These are phyloP conservation scores for Pyrus pyrifolia DNA, from an alignment of 306 rosid genomes.

Conservation along the genomic window DNA sequence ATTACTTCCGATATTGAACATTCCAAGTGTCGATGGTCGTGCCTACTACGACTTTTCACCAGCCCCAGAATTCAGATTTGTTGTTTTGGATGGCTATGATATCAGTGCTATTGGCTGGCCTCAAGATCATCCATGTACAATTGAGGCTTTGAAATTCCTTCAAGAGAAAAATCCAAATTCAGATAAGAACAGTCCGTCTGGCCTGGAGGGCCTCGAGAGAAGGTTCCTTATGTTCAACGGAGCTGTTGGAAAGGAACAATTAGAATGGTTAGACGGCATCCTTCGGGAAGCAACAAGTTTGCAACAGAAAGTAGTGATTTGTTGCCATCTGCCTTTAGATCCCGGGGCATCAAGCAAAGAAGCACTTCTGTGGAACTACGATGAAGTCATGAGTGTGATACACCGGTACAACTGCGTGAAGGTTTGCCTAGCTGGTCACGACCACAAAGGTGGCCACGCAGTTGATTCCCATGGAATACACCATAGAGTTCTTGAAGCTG, in stretches of 20 bases:
- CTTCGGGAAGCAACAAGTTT: conserved; percentile 60
- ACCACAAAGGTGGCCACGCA: conserved; percentile 77
- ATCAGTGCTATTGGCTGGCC: conserved; percentile 94
- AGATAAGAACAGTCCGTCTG: conserved; percentile 76
- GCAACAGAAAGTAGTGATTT: conserved; percentile 67
- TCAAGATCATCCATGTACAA: conserved; percentile 52
- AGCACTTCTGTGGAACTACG: conserved; percentile 82
- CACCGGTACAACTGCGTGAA: conserved; percentile 67
- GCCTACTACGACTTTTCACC: conserved; percentile 89
- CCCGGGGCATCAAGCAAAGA: conserved; percentile 49
- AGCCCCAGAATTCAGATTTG: conserved; percentile 54
- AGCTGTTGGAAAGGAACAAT: conserved; percentile 74
- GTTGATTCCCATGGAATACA: conserved; percentile 78
- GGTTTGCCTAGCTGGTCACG: conserved; percentile 75
- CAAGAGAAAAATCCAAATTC: conserved; percentile 63
- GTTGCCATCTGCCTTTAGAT: conserved; percentile 77
- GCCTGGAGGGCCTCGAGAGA: conserved; percentile 63
- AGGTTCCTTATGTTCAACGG: conserved; percentile 95
- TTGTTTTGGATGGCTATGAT: conserved; percentile 81
- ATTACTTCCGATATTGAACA: conserved; percentile 68
- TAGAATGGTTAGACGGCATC: conserved; percentile 61
- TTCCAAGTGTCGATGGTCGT: conserved; percentile 29
- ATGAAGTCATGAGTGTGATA: conserved; percentile 68
- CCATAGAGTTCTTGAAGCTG: conserved; percentile 88
- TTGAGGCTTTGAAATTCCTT: conserved; percentile 57